Percentiles rank a stretch among this genome's conserved stretches.
Evolutionary conservation across 2,329 filamentous ascomycete species (phyloP).

Genomic region (Pyrenochaeta sp.): DNA sequence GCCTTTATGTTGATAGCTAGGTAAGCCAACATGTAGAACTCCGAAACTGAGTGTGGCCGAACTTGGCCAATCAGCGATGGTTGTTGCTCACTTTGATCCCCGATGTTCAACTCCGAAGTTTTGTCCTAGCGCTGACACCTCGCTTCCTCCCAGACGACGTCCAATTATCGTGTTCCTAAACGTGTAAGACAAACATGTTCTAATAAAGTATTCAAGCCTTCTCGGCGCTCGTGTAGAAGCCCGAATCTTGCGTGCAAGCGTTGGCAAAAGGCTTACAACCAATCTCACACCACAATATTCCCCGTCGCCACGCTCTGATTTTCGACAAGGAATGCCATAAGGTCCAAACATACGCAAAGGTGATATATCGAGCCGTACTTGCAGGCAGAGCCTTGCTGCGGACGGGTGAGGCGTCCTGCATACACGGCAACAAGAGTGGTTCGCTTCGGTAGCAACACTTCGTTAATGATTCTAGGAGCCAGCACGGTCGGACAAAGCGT

Average conservation of each 20-base stretch:
- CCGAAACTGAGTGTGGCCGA: neutral
- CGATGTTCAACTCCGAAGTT: slow-evolving; percentile 7
- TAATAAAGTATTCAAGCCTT: slow-evolving; percentile 1
- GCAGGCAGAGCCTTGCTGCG: neutral
- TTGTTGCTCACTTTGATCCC: neutral
- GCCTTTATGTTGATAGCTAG: neutral
- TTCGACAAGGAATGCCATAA: neutral
- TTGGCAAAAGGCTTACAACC: neutral
- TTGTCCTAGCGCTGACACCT: slow-evolving; percentile 7
- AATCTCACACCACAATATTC: slow-evolving; percentile 2
- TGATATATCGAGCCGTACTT: neutral
- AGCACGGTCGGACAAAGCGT: slow-evolving; percentile 3
- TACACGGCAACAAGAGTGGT: neutral
- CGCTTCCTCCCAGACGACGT: neutral
- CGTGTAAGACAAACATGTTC: neutral
- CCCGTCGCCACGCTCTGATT: neutral
- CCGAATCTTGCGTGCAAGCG: slow-evolving; percentile 5
- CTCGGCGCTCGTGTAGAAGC: slow-evolving; percentile 10
- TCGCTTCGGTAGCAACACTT: neutral
- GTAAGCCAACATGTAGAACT: neutral
- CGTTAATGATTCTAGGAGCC: neutral
- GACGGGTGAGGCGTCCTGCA: neutral
- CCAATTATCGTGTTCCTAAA: neutral
- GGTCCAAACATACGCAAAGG: neutral
- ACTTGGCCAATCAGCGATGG: slow-evolving; percentile 3